phyloP scores from a whole-genome alignment of 2,329 filamentous ascomycete genomes.

The Purpureocillium takamizusanense region DNA sequence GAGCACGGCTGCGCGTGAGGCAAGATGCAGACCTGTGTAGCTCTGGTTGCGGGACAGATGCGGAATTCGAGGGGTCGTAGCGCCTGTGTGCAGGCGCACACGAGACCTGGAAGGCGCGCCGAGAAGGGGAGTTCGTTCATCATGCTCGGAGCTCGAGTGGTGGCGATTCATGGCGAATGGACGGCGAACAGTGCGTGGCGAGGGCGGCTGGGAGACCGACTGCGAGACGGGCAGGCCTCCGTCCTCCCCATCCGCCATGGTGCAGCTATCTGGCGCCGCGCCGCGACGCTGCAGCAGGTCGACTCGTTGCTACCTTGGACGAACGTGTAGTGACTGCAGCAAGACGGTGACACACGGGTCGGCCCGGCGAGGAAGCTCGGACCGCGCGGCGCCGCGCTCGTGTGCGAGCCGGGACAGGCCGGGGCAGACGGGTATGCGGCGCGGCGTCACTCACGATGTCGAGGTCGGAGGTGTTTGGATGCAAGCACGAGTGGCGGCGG shows the following conservation, averaged over 20 bases:
- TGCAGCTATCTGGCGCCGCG: neutral
- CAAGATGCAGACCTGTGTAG: conserved; percentile 27
- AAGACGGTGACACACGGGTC: too few relatives aligned
- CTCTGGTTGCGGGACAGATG: conserved; percentile 31
- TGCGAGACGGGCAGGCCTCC: conserved; percentile 15
- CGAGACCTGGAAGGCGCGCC: conserved; percentile 26
- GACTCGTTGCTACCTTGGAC: too few relatives aligned
- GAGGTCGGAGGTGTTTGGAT: too few relatives aligned
- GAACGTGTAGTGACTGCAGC: too few relatives aligned
- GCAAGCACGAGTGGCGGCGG: too few relatives aligned
- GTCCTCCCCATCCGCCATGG: conserved; percentile 23
- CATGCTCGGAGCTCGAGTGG: conserved; percentile 20
- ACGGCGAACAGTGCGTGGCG: conserved; percentile 21
- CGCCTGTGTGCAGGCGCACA: conserved; percentile 28
- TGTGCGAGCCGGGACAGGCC: too few relatives aligned
- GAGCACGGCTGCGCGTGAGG: neutral
- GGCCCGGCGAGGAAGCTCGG: too few relatives aligned
- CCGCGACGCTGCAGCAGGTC: too few relatives aligned
- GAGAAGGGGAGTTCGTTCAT: conserved; percentile 37
- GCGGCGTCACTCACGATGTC: too few relatives aligned
- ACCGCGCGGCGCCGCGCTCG: too few relatives aligned
- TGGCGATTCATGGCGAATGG: conserved; percentile 15
- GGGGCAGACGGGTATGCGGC: too few relatives aligned
- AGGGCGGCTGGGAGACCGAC: conserved; percentile 21
- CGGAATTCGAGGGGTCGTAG: conserved; percentile 16